Evolutionary conservation across 352 stramenopile species (phyloP).

Genomic region (Pythium volutum): DNA sequence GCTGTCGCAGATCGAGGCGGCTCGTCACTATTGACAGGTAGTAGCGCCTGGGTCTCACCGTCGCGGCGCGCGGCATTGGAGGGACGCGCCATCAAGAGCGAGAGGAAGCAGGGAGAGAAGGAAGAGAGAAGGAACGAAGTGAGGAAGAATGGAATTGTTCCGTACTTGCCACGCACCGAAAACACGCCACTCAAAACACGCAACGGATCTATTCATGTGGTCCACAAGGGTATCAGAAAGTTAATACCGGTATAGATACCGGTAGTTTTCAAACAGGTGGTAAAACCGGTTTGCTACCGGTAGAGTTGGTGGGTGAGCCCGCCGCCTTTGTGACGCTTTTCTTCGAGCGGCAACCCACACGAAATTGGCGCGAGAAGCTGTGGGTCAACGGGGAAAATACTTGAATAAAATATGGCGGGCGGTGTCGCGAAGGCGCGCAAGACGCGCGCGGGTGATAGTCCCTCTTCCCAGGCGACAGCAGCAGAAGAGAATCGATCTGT

Average conservation of each 20-base stretch:
- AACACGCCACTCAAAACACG: not conserved
- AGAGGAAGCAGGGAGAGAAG: not conserved
- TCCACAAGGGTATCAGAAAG: slow-evolving; percentile 3
- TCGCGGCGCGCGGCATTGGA: not conserved
- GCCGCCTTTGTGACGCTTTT: slow-evolving; percentile 10
- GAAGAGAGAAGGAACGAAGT: not conserved
- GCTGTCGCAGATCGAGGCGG: too few relatives aligned
- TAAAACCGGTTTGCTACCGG: slow-evolving; percentile 10
- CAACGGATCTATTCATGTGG: not conserved
- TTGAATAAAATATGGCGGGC: not conserved
- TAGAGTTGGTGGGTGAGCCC: slow-evolving; percentile 4
- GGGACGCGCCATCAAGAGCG: slow-evolving; percentile 11
- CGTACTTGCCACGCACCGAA: not conserved
- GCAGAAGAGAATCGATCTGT: not conserved
- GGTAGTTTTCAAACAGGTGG: slow-evolving; percentile 2
- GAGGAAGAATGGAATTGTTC: not conserved
- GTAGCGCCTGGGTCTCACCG: slow-evolving; percentile 15
- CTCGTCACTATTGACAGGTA: slow-evolving; percentile 13
- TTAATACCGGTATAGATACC: slow-evolving; percentile 14
- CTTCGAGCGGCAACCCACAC: slow-evolving; percentile 2
- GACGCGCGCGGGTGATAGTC: slow-evolving; percentile 23
- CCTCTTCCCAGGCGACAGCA: not conserved
- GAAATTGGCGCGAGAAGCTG: slow-evolving; percentile 22
- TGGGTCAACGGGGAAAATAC: not conserved
- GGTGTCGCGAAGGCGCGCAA: slow-evolving; percentile 23